A percentile compares a stretch with the other conserved stretches of the same genome.
Conservation (phyloP, 1,284 basidiomycete genomes). For the Leccinum pseudoinsigne region DNA sequence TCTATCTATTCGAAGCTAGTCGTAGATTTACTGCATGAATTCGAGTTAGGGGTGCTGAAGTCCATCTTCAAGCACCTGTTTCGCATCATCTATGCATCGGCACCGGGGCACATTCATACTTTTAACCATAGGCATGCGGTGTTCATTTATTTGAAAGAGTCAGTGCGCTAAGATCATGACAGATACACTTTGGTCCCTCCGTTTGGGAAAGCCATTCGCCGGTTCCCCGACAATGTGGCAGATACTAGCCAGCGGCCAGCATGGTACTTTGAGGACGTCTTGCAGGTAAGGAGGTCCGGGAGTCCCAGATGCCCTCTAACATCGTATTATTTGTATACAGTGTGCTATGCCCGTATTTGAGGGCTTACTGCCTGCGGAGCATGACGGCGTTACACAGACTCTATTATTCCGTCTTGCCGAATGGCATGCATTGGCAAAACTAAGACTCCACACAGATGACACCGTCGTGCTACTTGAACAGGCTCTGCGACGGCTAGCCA, state of each 20-base stretch:
- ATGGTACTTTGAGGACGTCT: not conserved
- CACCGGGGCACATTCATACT: not conserved
- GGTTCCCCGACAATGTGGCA: conserved; percentile 5
- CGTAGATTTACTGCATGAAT: conserved; percentile 15
- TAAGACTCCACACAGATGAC: not conserved
- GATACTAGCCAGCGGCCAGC: conserved; percentile 2
- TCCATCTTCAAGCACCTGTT: conserved; percentile 13
- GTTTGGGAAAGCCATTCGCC: not conserved
- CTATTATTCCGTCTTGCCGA: not conserved
- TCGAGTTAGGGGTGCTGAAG: conserved; percentile 14
- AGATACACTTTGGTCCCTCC: not conserved
- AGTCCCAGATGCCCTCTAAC: not conserved
- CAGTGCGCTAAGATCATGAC: no score
- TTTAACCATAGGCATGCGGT: not conserved
- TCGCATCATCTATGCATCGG: not conserved
- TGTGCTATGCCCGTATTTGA: not conserved
- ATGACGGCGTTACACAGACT: not conserved
- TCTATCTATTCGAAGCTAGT: not conserved
- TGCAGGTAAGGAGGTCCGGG: not conserved
- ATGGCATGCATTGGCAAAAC: not conserved
- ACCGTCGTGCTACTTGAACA: not conserved
- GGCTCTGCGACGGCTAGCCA: not conserved
- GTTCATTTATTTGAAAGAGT: not conserved
- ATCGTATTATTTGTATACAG: not conserved
- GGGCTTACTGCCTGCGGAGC: not conserved